Evolutionary conservation across 1,284 basidiomycete genomes (phyloP), one percentile per base, ranked within the genome.

Genomic region (Xerocomus cyaneibrunnescens): DNA sequence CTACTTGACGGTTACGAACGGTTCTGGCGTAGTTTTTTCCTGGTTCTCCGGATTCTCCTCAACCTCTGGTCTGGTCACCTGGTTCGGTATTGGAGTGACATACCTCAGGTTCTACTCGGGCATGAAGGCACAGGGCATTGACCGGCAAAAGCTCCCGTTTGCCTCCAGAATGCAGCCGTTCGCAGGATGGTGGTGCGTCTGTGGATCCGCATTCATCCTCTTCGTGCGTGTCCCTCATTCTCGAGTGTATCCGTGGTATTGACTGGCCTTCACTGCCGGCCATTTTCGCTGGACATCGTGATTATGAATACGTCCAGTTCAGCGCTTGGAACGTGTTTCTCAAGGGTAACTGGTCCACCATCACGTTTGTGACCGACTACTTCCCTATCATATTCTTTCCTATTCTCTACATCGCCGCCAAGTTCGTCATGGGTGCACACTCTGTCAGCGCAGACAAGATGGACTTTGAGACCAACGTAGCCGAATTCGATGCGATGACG

Each of bases 81-180:
- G 85, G 85, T 76, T 81, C 58, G 78, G 77, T 43, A 87, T 88
- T 61, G 72, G 75, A 3, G 64, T 84, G 49, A 81, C 78, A 0
- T 85, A 85, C 66, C 73, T 84, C 51, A 75, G 81, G 16, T 88
- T 87, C 73, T 67, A 79, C 65, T 65, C 71, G 16, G 87, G 84
- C 23, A 64, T 81, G 58, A 74, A 75, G 54, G 75, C 69, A 0
- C 86, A 88, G 56, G 81, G 81, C 2, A 71, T 81, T 51, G 72
- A 77, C 47, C 72, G 83, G 34, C 58, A 54, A 1, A 69, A 62
- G 1, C 74, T 89, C 2, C 85, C 85, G 0, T 86, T 73, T 63
- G 53, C 56, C 1, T 67, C 74, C 3, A 51, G 62, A 21, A 41
- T 76, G 12, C 73, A 83, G 62, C 80, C 79, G 0, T 83, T 66